Percentiles rank a stretch among this genome's conserved stretches.
Conservation (phyloP, 2,329 filamentous ascomycete species). For the Aureobasidium sp. region DNA sequence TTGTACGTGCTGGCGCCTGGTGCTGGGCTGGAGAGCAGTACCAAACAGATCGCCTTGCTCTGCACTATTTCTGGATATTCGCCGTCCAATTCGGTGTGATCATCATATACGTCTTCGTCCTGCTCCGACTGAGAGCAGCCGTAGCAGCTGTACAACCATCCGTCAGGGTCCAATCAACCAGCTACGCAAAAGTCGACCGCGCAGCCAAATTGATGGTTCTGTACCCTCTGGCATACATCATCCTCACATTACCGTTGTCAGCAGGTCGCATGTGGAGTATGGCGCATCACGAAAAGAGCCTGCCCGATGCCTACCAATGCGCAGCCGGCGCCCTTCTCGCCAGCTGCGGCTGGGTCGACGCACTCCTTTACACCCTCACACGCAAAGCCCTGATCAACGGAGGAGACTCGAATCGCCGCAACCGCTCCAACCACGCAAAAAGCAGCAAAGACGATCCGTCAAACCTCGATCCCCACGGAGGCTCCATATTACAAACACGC, state of each 20-base stretch:
- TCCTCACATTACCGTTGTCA: conserved; percentile 62
- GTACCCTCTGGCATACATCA: conserved; percentile 61
- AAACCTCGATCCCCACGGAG: conserved; percentile 15
- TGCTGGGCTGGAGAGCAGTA: conserved; percentile 59
- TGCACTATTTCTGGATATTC: conserved; percentile 62
- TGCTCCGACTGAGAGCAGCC: conserved; percentile 25
- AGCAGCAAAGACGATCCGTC: conserved; percentile 16
- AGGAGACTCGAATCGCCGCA: not conserved
- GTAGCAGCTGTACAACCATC: conserved; percentile 18
- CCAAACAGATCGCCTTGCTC: conserved; percentile 48
- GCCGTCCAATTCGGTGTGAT: conserved; percentile 47
- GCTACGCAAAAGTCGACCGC: conserved; percentile 24
- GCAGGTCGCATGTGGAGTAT: conserved; percentile 58
- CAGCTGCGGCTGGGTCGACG: conserved; percentile 54
- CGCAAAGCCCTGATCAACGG: conserved; percentile 33
- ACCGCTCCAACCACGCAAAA: not conserved
- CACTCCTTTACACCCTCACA: conserved; percentile 51
- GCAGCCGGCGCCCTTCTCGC: conserved; percentile 50
- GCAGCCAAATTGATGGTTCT: conserved; percentile 54
- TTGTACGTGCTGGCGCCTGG: conserved; percentile 61
- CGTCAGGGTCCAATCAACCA: conserved; percentile 4
- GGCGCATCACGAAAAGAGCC: conserved; percentile 37
- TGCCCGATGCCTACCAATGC: conserved; percentile 39
- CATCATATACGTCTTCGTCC: conserved; percentile 40
- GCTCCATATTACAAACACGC: conserved; percentile 25